Conservation (phyloP, 2,329 filamentous ascomycete genomes). For the Phyllosticta capitalensis region DNA sequence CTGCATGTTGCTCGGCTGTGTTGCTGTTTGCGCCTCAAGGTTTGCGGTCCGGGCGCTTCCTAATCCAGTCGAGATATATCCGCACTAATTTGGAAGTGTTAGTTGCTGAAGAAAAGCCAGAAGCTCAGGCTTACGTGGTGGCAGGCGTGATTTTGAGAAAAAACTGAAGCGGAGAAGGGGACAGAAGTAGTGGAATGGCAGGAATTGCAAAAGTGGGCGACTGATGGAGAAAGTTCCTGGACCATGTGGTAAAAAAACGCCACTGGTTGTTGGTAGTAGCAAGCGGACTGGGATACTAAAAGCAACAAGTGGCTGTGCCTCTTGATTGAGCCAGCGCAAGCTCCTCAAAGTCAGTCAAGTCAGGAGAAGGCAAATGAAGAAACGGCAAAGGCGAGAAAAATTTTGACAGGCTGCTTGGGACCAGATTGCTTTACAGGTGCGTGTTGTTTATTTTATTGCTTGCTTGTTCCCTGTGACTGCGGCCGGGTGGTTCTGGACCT, state of each 20-base stretch:
- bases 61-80: constrained; percentile 32
- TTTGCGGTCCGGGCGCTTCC: constrained; percentile 18
- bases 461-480: background rate
- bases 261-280: background rate
- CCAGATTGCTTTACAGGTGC: background rate
- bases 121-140: constrained; percentile 33
- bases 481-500: background rate
- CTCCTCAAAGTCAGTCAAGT: background rate
- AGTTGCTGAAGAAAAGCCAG: constrained; percentile 12
- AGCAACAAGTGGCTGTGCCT: background rate
- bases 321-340: background rate
- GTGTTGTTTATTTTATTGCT: background rate
- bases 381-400: background rate
- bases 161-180: constrained; percentile 32
- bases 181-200: constrained; percentile 32
- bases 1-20: constrained; percentile 46
- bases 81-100: constrained; percentile 30
- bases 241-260: background rate
- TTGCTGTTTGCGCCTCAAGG: constrained; percentile 20
- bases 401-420: background rate
- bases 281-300: background rate
- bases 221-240: constrained; percentile 1
- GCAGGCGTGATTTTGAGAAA: constrained; percentile 36
- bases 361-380: background rate
- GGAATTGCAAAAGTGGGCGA: constrained; percentile 28